Conservation (phyloP, 148 eudicot genomes). For the Persicaria tinctoria region DNA sequence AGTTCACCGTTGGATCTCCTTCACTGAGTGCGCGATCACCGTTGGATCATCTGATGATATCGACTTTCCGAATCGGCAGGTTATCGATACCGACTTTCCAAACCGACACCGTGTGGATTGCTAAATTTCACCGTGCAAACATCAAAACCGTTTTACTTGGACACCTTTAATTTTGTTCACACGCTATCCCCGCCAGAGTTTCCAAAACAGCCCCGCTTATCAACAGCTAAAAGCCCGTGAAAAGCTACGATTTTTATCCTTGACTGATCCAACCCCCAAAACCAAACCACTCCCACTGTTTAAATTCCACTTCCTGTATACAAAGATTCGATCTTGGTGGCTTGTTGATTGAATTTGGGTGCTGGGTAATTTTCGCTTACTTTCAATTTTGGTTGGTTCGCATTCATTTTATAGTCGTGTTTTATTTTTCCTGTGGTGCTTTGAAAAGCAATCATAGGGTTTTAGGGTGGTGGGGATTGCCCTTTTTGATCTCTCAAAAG, state of each 20-base stretch:
- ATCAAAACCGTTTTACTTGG: too few relatives aligned
- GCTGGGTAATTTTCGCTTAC: not conserved
- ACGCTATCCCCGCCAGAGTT: conserved; percentile 2
- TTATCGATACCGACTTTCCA: too few relatives aligned
- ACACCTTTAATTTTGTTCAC: not conserved
- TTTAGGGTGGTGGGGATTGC: not conserved
- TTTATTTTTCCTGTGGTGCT: not conserved
- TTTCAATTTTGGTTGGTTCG: not conserved
- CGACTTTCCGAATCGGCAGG: too few relatives aligned
- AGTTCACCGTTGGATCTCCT: too few relatives aligned
- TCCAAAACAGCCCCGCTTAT: conserved; percentile 1
- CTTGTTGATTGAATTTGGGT: conserved; percentile 1
- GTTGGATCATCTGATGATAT: too few relatives aligned
- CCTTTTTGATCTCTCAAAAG: conserved; percentile 8
- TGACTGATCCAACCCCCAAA: conserved; percentile 8
- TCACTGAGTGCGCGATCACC: too few relatives aligned
- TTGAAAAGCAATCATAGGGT: conserved; percentile 4
- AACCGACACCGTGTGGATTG: too few relatives aligned
- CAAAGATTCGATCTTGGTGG: not conserved
- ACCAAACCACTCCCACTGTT: not conserved
- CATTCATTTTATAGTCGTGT: not conserved
- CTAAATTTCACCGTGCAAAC: too few relatives aligned
- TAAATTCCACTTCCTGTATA: not conserved
- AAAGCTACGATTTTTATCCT: not conserved
- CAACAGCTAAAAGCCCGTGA: conserved; percentile 8